These are phyloP conservation scores for Talaromyces sp. DNA, from an alignment of 2,329 filamentous ascomycete genomes.

Conservation along the genomic window DNA sequence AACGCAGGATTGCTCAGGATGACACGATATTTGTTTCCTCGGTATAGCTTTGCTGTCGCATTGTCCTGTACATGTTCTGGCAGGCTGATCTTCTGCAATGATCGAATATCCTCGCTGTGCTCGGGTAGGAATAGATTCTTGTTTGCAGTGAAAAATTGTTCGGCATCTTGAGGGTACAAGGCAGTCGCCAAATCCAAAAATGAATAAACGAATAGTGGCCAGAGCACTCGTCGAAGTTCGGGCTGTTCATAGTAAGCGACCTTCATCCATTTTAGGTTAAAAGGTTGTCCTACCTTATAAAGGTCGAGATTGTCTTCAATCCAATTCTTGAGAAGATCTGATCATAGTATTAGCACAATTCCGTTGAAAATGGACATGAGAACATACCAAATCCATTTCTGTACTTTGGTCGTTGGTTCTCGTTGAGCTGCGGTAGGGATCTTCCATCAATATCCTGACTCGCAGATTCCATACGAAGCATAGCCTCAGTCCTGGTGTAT, in stretches of 20 bases:
- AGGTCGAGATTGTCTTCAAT: slow-evolving; percentile 88
- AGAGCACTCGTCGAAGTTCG: slow-evolving; percentile 80
- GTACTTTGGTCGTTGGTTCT: slow-evolving; percentile 77
- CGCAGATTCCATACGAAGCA: slow-evolving; percentile 84
- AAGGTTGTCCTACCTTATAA: slow-evolving; percentile 65
- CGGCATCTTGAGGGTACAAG: slow-evolving; percentile 67
- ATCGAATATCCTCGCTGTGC: slow-evolving; percentile 75
- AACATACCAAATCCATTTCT: slow-evolving; percentile 61
- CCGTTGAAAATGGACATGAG: not conserved
- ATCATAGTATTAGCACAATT: slow-evolving; percentile 25
- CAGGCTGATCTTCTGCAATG: slow-evolving; percentile 68
- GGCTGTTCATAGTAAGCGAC: slow-evolving; percentile 51
- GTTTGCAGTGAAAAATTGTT: slow-evolving; percentile 67
- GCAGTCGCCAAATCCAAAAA: slow-evolving; percentile 75
- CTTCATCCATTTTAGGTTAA: not conserved
- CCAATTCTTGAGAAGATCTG: slow-evolving; percentile 69
- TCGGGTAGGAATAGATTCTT: slow-evolving; percentile 68
- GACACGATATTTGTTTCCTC: slow-evolving; percentile 80
- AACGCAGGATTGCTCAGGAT: slow-evolving; percentile 84
- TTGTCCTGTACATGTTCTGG: slow-evolving; percentile 77
- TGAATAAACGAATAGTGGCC: slow-evolving; percentile 92
- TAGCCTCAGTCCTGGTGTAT: slow-evolving; percentile 86
- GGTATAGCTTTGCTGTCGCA: slow-evolving; percentile 72
- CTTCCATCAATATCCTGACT: slow-evolving; percentile 77
- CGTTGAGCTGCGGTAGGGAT: slow-evolving; percentile 62